phyloP scores from a whole-genome alignment of 305 asterid species.

The Fraxinus nigra region DNA sequence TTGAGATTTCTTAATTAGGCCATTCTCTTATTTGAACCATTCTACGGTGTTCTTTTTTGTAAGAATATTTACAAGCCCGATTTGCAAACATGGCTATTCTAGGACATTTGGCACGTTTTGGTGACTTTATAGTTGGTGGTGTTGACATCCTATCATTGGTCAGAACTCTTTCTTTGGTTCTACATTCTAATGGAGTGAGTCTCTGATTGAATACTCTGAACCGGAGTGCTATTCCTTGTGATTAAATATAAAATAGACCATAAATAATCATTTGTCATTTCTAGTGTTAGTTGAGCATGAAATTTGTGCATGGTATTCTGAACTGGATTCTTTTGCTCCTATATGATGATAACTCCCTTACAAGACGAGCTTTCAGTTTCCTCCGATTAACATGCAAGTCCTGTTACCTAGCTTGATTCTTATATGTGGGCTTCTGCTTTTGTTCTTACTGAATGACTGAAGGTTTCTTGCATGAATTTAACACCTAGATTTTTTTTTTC shows the following conservation, averaged over 20 bases:
- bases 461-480: neutral
- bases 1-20: neutral
- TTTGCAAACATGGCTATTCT: neutral
- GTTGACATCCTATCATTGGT: neutral
- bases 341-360: neutral
- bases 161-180: neutral
- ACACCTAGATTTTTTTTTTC: neutral
- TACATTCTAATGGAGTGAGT: neutral
- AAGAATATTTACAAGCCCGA: neutral
- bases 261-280: neutral
- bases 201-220: neutral
- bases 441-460: neutral
- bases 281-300: neutral
- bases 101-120: neutral
- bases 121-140: neutral
- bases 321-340: neutral
- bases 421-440: neutral
- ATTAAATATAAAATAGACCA: neutral
- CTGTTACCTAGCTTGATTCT: neutral
- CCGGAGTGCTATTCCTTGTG: neutral
- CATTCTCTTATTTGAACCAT: neutral
- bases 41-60: neutral
- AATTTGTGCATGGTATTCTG: neutral
- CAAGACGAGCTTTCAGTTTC: conserved; percentile 12
- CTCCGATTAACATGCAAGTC: neutral